Evolutionary conservation across 2,329 filamentous ascomycete species (phyloP).

Genomic region (Alternaria sp.): DNA sequence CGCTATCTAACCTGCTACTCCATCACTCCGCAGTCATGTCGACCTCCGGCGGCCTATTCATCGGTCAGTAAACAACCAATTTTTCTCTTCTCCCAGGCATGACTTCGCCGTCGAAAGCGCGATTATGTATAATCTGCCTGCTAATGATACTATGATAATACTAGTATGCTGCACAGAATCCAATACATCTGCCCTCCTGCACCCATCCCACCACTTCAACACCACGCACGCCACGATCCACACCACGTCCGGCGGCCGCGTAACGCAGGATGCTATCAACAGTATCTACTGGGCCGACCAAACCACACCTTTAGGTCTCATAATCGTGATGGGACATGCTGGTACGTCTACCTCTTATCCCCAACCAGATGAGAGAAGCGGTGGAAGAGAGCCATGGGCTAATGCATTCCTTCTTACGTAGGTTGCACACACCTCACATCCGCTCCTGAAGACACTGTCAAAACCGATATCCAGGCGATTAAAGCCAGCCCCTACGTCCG

Average conservation of each 20-base stretch:
- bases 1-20: too few species aligned
- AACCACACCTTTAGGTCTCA: constrained; percentile 20
- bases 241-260: constrained; percentile 22
- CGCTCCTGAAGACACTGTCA: constrained; percentile 18
- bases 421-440: constrained; percentile 17
- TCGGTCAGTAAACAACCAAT: not conserved
- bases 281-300: constrained; percentile 21
- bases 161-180: constrained; percentile 1
- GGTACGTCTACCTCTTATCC: constrained; percentile 4
- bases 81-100: too few species aligned
- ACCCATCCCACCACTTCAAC: constrained; percentile 30
- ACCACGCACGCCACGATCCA: constrained; percentile 20
- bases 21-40: not conserved
- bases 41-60: not conserved
- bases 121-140: too few species aligned
- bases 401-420: rapidly evolving
- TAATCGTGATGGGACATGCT: constrained; percentile 29
- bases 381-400: too few species aligned
- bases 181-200: constrained; percentile 1
- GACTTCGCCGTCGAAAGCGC: too few species aligned
- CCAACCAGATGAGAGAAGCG: too few species aligned
- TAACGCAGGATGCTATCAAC: constrained; percentile 7
- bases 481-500: constrained; percentile 18
- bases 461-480: constrained; percentile 17
- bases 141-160: too few species aligned